Base-by-base conservation (phyloP, 75 land plant genomes). In the Cunninghamia lanceolata region DNA sequence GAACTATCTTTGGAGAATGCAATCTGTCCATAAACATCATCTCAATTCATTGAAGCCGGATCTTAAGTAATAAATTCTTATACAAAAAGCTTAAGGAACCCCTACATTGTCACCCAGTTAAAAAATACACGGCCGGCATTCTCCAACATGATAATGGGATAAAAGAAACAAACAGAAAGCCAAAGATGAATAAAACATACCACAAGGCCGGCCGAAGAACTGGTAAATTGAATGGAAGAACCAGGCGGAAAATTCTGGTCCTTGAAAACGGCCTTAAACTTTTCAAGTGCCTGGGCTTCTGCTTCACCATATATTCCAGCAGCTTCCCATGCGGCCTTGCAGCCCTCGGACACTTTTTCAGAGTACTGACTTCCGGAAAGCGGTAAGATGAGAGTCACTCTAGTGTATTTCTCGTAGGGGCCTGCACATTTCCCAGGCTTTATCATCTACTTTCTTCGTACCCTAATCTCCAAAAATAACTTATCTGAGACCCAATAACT, bases 311-410 rank as follows among this genome's bases (percentile, higher is more conserved):
- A 88, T 34, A 86, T 39, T 25, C 93, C 93, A 4, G 87, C 15
- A 17, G 89, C 84, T 86, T 91, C 88, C 93, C 91, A 90, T 32
- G 56, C 7, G 8, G 90, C 89, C 10, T 82, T 89, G 56, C 94
- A 93, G 75, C 93, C 90, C 88, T 94, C 96, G 2, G 90, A 25
- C 38, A 93, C 96, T 88, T 94, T 94, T 39, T 89, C 92, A 8
- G 96, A 90, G 88, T 94, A 94, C 84, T 93, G 93, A 6, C 83
- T 76, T 2, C 96, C 96, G 15, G 92, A 89, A 32, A 91, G 83
- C 8, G 94, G 94, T 87, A 82, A 11, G 21, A 94, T 84, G 86
- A 90, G 88, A 6, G 88, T 89, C 3, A 94, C 88, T 50, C 86
- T 76, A 0, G 54, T 87, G 66, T 90, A 89, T 78, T 91, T 93